Evolutionary conservation across 1,284 basidiomycete species (phyloP), one percentile per base, ranked within the genome.

Genomic region (Rhizoctonia solani): DNA sequence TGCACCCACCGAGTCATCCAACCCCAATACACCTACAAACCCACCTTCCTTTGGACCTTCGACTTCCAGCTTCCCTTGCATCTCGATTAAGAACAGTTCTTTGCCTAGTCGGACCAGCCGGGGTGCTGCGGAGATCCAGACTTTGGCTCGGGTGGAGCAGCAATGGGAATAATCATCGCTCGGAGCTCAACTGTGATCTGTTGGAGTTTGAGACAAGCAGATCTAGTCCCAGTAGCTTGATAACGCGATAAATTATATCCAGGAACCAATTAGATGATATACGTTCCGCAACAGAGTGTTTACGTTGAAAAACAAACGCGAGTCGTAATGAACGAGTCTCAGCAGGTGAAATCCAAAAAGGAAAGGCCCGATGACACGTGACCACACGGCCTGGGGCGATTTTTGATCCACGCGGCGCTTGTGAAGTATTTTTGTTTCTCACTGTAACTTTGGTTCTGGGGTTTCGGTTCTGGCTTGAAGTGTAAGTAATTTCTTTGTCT

Each of bases 51-150:
- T 76, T 44, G 82, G 78, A 19, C 82, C 81, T 49, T 88, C 85
- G 21, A 87, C 82, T 63, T 89, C 85, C 30, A 92, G 80, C 44
- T 79, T 77, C 58, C 90, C 90, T 75, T 92, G 90, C 8, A 92
- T 79, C 73, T 92, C 90, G 58, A 93, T 82, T 13, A 93, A 79
- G 50, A 89, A 82, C 14, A 90, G 46, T 11, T 16, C 4, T 9
- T 50, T 41, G 29, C 58, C 58, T 2, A 61, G 58, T 5, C 58
- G 46, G 6, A 47, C 58, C 5, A 61, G 21, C 29, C 32, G 6
- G 46, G 46, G 29, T 50, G 44, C n/a, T 6, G 9, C 5, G 37
- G 9, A 41, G 58, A n/a, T 27, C 50, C 34, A 19, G 58, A 32
- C 23, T 46, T 23, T 30, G 25, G 16, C 34, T 23, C 30, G 11